Evolutionary conservation across 2,329 filamentous ascomycete genomes (phyloP).

Genomic region (Chaetomium sp.): DNA sequence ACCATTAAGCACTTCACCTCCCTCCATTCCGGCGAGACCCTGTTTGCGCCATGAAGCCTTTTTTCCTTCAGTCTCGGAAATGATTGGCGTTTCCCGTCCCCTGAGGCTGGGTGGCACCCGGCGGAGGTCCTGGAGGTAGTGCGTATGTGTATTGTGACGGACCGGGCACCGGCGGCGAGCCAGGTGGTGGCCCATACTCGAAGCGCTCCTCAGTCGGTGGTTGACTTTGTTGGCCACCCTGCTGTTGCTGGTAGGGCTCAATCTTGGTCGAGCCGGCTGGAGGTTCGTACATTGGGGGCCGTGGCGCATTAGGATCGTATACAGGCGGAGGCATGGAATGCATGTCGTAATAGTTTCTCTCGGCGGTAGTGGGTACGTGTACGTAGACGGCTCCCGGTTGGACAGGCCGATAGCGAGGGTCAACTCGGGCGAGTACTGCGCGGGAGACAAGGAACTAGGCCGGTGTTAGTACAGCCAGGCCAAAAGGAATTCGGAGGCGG

Average conservation of each 20-base stretch:
- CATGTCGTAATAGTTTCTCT: slow-evolving; percentile 49
- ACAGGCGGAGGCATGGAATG: slow-evolving; percentile 57
- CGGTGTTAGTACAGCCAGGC: not conserved
- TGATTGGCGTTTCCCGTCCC: slow-evolving; percentile 32
- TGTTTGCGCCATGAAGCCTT: not conserved
- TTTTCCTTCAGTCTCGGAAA: slow-evolving; percentile 28
- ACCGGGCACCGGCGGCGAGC: slow-evolving; percentile 44
- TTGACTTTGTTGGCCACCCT: slow-evolving; percentile 38
- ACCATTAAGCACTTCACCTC: not conserved
- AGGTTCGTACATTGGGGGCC: slow-evolving; percentile 58
- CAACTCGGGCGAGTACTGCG: slow-evolving; percentile 49
- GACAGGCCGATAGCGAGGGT: slow-evolving; percentile 53
- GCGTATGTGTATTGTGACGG: slow-evolving; percentile 13
- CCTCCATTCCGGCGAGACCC: not conserved
- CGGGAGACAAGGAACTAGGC: slow-evolving; percentile 56
- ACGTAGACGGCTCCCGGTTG: slow-evolving; percentile 44
- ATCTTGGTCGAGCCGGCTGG: slow-evolving; percentile 52
- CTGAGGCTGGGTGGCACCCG: slow-evolving; percentile 30
- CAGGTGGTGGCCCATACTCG: slow-evolving; percentile 50
- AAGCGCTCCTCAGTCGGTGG: slow-evolving; percentile 30
- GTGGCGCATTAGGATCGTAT: slow-evolving; percentile 56
- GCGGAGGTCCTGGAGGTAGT: slow-evolving; percentile 23
- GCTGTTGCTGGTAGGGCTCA: slow-evolving; percentile 51
- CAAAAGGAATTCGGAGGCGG: too few species aligned
- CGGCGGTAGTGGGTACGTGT: slow-evolving; percentile 44